A percentile compares a stretch with the other conserved stretches of the same genome.
phyloP scores from a whole-genome alignment of 352 stramenopile genomes.

The Bremia lactucae region DNA sequence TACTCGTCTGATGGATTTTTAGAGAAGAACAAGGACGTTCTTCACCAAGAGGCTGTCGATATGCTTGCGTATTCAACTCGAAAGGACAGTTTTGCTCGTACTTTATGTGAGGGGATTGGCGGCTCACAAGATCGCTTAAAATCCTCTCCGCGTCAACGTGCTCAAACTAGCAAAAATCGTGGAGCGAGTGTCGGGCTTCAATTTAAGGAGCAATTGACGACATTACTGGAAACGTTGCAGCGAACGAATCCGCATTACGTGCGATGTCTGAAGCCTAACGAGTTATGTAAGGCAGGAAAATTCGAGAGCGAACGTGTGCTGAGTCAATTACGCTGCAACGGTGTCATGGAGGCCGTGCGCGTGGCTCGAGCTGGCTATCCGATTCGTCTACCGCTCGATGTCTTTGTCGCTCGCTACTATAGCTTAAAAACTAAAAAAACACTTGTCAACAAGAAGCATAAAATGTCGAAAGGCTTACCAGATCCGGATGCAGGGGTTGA shows the following conservation, averaged over 20 bases:
- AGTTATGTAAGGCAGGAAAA: conserved; percentile 39
- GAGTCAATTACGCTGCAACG: conserved; percentile 80
- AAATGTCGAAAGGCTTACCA: conserved; percentile 32
- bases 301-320: conserved; percentile 65
- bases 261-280: conserved; percentile 86
- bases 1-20: conserved; percentile 68
- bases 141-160: conserved; percentile 47
- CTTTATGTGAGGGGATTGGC: conserved; percentile 53
- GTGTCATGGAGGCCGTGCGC: conserved; percentile 79
- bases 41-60: conserved; percentile 76
- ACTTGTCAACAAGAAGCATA: conserved; percentile 25
- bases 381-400: conserved; percentile 61
- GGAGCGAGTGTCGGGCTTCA: conserved; percentile 71
- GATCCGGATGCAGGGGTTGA: conserved; percentile 35
- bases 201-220: conserved; percentile 80
- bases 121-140: conserved; percentile 28
- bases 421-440: conserved; percentile 48
- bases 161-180: conserved; percentile 50
- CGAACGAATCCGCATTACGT: conserved; percentile 82
- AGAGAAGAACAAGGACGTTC: conserved; percentile 82
- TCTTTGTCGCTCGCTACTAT: conserved; percentile 71
- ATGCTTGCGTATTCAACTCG: conserved; percentile 60
- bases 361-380: conserved; percentile 78
- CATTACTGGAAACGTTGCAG: conserved; percentile 58
- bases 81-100: conserved; percentile 64